Conservation (phyloP, 2,329 filamentous ascomycete species). For the Hymenoscyphus infarciens region DNA sequence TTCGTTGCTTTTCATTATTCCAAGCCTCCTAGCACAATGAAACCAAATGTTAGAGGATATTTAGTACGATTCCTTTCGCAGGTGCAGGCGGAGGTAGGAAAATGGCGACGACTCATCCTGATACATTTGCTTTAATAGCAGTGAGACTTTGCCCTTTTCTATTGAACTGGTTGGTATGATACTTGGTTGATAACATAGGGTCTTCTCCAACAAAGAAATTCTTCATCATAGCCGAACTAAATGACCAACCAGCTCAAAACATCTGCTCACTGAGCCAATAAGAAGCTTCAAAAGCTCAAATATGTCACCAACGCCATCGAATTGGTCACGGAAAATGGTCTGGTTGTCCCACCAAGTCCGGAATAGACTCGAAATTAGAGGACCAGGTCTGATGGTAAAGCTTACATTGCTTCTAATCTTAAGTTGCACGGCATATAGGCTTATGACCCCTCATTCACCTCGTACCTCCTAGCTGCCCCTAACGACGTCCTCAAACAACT, state of each 20-base stretch:
- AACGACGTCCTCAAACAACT: too few relatives aligned
- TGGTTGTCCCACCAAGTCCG: neutral
- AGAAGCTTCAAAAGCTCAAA: conserved; percentile 24
- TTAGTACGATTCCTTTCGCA: too few relatives aligned
- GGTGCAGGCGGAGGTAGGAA: too few relatives aligned
- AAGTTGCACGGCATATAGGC: neutral
- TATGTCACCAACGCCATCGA: conserved; percentile 12
- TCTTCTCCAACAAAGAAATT: neutral
- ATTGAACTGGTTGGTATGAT: too few relatives aligned
- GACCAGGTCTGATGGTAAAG: neutral
- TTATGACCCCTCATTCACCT: neutral
- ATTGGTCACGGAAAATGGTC: conserved; percentile 5
- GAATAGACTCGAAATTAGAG: neutral
- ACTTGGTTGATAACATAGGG: neutral
- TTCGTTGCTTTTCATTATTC: too few relatives aligned
- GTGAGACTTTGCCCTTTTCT: too few relatives aligned
- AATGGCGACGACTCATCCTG: too few relatives aligned
- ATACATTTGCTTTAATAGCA: too few relatives aligned
- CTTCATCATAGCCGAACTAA: neutral
- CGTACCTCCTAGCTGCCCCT: neutral
- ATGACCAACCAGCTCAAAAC: neutral
- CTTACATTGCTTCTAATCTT: neutral
- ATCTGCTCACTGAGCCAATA: conserved; percentile 20
- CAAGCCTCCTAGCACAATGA: too few relatives aligned
- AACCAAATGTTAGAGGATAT: too few relatives aligned